A percentile compares a stretch with the other conserved stretches of the same genome.
These are phyloP conservation scores for Zymoseptoria passerinii DNA, from an alignment of 2,329 filamentous ascomycete species.

Conservation along the genomic window DNA sequence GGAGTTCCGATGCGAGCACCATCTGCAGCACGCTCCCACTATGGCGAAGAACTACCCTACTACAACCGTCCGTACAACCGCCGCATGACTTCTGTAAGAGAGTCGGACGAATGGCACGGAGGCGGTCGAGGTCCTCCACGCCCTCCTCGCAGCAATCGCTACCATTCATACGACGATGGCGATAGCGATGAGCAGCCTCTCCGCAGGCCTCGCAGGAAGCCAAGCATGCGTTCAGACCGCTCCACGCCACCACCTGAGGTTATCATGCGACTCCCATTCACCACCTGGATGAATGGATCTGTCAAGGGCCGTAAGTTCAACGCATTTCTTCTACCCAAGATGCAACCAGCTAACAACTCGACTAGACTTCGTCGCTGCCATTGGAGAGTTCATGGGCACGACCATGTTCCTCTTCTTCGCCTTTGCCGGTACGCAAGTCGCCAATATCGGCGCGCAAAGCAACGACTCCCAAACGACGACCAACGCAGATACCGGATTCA, in stretches of 20 bases:
- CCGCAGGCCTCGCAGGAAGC: constrained; percentile 6
- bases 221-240: constrained; percentile 4
- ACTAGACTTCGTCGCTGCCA: constrained; percentile 26
- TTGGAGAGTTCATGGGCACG: constrained; percentile 38
- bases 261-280: constrained; percentile 27
- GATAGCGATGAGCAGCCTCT: constrained; percentile 19
- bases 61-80: constrained; percentile 21
- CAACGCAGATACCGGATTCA: constrained; percentile 24
- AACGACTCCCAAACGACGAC: constrained; percentile 17
- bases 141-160: constrained; percentile 8
- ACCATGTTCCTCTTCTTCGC: constrained; percentile 42
- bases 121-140: constrained; percentile 15
- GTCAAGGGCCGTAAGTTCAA: constrained; percentile 23
- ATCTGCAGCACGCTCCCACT: constrained; percentile 12
- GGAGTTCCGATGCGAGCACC: constrained; percentile 11
- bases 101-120: constrained; percentile 16
- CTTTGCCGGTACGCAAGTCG: constrained; percentile 38
- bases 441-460: constrained; percentile 28
- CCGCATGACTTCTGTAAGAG: constrained; percentile 13
- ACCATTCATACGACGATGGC: constrained; percentile 10
- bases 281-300: constrained; percentile 26
- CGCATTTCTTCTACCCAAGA: background rate
- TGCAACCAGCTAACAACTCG: background rate
- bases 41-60: constrained; percentile 19
- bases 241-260: constrained; percentile 20